phyloP scores from a whole-genome alignment of 352 stramenopile genomes.

The Plasmopara halstedii region DNA sequence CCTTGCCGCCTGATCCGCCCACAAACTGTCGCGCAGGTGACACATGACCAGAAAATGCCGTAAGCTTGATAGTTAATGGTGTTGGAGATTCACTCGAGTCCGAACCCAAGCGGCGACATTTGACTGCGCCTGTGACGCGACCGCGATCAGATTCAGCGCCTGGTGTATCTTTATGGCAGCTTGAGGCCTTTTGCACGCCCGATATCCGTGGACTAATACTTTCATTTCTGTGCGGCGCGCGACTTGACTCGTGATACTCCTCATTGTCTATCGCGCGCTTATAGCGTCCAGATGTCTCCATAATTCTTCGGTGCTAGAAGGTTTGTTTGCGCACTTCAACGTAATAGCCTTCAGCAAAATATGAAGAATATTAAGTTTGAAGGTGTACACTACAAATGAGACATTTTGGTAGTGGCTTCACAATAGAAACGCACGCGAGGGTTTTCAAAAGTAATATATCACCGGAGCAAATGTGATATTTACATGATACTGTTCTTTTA shows the following conservation, averaged over 20 bases:
- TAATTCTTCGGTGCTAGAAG: constrained; percentile 7
- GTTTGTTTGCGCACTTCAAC: constrained; percentile 2
- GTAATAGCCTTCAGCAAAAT: neutral
- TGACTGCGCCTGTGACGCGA: constrained; percentile 16
- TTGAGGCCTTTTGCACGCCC: constrained; percentile 9
- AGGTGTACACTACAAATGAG: too few species aligned
- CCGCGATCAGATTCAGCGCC: constrained; percentile 3
- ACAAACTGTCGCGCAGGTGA: constrained; percentile 6
- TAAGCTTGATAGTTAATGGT: constrained; percentile 11
- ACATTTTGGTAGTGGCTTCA: too few species aligned
- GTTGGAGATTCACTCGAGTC: constrained; percentile 3
- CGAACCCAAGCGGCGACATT: constrained; percentile 19
- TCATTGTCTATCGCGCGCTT: constrained; percentile 28
- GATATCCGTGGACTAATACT: constrained; percentile 13
- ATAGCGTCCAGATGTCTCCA: constrained; percentile 18
- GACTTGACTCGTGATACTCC: constrained; percentile 1
- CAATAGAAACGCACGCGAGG: too few species aligned
- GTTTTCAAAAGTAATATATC: too few species aligned
- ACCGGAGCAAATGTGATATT: too few species aligned
- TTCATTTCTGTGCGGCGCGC: constrained; percentile 11
- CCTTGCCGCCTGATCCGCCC: neutral
- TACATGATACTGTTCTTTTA: too few species aligned
- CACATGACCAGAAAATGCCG: neutral
- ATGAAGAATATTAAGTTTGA: neutral
- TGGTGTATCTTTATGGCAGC: neutral